A percentile compares a stretch with the other conserved stretches of the same genome.
phyloP scores from a whole-genome alignment of 805 yeast genomes.

The Lipomyces yamanashiensis region DNA sequence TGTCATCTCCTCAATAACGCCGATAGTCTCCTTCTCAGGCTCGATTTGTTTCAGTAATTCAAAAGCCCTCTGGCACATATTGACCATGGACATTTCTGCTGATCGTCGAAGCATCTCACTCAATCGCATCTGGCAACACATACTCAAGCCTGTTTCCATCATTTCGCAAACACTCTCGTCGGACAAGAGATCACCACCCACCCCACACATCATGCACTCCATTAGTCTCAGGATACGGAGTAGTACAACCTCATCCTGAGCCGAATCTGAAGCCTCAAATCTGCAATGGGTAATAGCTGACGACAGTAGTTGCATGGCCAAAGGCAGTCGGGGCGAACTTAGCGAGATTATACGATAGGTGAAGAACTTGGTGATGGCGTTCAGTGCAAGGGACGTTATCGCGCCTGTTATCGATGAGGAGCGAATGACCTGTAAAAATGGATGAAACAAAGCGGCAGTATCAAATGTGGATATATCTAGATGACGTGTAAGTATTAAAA shows the following conservation, averaged over 20 bases:
- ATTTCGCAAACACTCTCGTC: constrained; percentile 87
- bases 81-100: constrained; percentile 79
- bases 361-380: constrained; percentile 73
- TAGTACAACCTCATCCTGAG: constrained; percentile 88
- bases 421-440: constrained; percentile 81
- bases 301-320: constrained; percentile 66
- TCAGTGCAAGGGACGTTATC: constrained; percentile 80
- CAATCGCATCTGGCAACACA: constrained; percentile 90
- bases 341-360: constrained; percentile 67
- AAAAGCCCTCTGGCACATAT: constrained; percentile 72
- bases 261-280: constrained; percentile 92
- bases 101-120: constrained; percentile 86
- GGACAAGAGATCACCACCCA: constrained; percentile 66
- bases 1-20: constrained; percentile 38
- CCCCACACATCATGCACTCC: constrained; percentile 68
- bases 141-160: constrained; percentile 84
- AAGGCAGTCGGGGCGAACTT: constrained; percentile 59
- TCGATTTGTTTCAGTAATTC: constrained; percentile 60
- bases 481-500: background rate
- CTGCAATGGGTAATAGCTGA: constrained; percentile 88
- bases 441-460: constrained; percentile 75
- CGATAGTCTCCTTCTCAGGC: constrained; percentile 49
- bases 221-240: constrained; percentile 78
- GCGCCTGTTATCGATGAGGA: constrained; percentile 84
- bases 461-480: constrained; percentile 60